Conservation (phyloP, 257 asterid species). For the Datura wrightii region DNA sequence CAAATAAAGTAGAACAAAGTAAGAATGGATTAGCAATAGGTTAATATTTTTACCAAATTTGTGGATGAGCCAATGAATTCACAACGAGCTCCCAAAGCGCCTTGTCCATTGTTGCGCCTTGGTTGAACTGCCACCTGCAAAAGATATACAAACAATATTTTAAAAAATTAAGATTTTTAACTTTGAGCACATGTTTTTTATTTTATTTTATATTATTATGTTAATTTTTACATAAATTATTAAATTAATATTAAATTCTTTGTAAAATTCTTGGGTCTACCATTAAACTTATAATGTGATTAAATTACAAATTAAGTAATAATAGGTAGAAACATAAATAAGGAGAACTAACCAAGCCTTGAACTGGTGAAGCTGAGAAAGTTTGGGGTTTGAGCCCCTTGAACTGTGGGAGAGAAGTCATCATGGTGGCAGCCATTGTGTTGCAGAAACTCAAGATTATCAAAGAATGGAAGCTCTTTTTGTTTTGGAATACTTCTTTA, state of each 20-base stretch:
- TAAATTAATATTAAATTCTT: too few species aligned
- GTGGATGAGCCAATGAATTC: conserved; percentile 95
- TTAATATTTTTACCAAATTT: conserved; percentile 69
- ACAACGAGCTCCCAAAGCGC: conserved; percentile 85
- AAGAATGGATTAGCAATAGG: too few species aligned
- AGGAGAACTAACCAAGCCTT: conserved; percentile 57
- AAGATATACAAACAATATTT: not conserved
- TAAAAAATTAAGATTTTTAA: too few species aligned
- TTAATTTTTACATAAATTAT: not conserved
- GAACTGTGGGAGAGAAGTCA: conserved; percentile 84
- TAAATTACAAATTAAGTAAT: not conserved
- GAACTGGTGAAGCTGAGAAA: conserved; percentile 57
- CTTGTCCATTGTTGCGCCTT: conserved; percentile 62
- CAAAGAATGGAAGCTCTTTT: not conserved
- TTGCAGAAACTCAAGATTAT: conserved; percentile 20
- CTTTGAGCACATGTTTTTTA: not conserved
- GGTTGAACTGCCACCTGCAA: conserved; percentile 56
- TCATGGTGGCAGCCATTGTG: conserved; percentile 72
- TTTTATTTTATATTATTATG: not conserved
- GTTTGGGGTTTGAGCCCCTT: conserved; percentile 66
- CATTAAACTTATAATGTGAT: too few species aligned
- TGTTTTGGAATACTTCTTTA: not conserved
- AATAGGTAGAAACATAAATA: not conserved
- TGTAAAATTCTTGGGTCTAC: too few species aligned
- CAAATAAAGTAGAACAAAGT: too few species aligned